Conservation (phyloP, 176 grass and related monocot genomes). For the bread wheat (Triticum aestivum) region IWGSC_CS_RefSeq_v2.1 NC_057806.1:454992089-454992588, state of each 20-base stretch:
- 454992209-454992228: not conserved
- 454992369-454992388: not conserved
- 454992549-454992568: constrained; percentile 96
- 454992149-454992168: too few relatives aligned
- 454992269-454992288: not conserved
- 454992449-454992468: not conserved
- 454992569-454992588: constrained; percentile 47
- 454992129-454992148: too few relatives aligned
- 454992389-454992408: not conserved
- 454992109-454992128: too few relatives aligned
- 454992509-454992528: constrained; percentile 42
- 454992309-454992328: not conserved
- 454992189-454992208: too few relatives aligned
- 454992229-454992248: not conserved
- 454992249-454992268: not conserved
- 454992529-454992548: constrained; percentile 77
- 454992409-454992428: not conserved
- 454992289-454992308: not conserved
- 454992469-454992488: not conserved
- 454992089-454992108: too few relatives aligned
- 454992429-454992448: constrained; percentile 16
- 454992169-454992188: too few relatives aligned
- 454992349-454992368: constrained; percentile 20
- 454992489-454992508: not conserved
- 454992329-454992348: not conserved